Evolutionary conservation across 1,139 yeast species (phyloP), one percentile per base, ranked within the genome.

Genomic region (Chernovozyma aurita): DNA sequence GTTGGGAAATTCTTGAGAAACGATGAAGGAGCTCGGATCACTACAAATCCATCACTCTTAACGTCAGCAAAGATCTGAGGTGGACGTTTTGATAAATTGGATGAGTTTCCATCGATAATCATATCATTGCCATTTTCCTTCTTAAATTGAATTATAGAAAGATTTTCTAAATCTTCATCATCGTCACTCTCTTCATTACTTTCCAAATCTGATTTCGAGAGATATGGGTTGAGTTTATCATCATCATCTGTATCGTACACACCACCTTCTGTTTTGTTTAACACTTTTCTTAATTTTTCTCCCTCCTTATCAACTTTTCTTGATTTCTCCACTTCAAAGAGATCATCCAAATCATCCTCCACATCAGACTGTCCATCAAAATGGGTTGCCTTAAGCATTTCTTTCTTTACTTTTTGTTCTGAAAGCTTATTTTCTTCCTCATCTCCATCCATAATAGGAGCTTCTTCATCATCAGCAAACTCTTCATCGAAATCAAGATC

Each of bases 391-490:
- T 80, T 76, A 43, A 87, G 71, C 92, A 86, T 88, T 59, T 92
- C 97, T 49, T 77, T 82, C 61, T 90, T 92, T 55, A 92, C 83
- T 51, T 88, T 83, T 45, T 76, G 77, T 57, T 92, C 97, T 28
- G 90, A 85, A 47, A 88, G 85, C 56, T 85, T 88, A 55, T 87
- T 85, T 54, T 92, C 98, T 52, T 87, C 95, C 54, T 92, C 98
- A 39, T 90, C 88, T 35, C 97, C 97, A 53, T 92, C 98, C 75
- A 92, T 80, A 42, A 90, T 85, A 21, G 98, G 98, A 1, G 97
- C 97, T 58, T 92, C 98, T 63, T 92, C 98, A 58, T 92, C 98
- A 59, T 92, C 98, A 17, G 95, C 97, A 61, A 92, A 92, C 56
- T 90, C 97, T 56, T 92, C 98, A 47, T 92, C 97, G 52, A 75